Conservation (phyloP, 345 rosid genomes). For the Carallia pectinifolia region DNA sequence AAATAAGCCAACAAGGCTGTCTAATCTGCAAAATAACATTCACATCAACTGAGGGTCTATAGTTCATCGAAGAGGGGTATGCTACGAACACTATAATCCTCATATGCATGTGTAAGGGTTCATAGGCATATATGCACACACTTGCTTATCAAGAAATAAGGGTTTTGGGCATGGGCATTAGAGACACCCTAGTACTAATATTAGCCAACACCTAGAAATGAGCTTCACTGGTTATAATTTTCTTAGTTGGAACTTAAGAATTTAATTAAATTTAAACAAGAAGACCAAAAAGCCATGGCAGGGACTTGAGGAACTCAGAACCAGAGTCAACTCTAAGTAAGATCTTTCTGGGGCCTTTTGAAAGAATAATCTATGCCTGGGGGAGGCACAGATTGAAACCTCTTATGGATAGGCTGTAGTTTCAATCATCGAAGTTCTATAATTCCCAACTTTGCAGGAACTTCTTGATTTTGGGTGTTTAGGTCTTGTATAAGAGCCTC, state of each 20-base stretch:
- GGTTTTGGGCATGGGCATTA: not conserved
- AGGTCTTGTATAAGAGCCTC: no score
- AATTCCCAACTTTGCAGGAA: no score
- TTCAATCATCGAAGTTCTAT: no score
- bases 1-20: constrained; percentile 92
- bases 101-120: not conserved
- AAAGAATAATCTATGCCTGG: no score
- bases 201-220: not conserved
- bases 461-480: no score
- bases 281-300: no score
- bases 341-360: no score
- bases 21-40: constrained; percentile 54
- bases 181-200: not conserved
- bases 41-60: constrained; percentile 12
- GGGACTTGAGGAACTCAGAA: no score
- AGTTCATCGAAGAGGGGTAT: not conserved
- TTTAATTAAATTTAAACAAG: not conserved
- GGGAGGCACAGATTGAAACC: no score
- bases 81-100: not conserved
- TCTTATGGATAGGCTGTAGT: no score
- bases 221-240: not conserved
- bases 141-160: not conserved
- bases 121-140: not conserved
- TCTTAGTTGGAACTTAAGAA: not conserved
- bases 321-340: no score